phyloP scores from a whole-genome alignment of 2,329 filamentous ascomycete genomes.

The Diplodia intermedia region DNA sequence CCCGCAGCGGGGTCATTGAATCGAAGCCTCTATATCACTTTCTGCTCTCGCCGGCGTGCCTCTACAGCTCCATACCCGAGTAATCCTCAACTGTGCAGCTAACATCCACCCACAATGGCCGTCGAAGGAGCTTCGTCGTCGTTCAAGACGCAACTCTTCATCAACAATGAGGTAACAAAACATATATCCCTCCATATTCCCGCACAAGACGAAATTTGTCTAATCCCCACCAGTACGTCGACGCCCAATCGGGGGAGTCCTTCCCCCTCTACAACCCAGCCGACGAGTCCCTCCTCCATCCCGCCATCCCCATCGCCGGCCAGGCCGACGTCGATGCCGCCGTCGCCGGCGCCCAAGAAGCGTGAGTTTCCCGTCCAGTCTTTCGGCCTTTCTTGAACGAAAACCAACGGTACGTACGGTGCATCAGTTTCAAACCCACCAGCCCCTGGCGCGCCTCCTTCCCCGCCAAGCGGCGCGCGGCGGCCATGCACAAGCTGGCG shows the following conservation, averaged over 20 bases:
- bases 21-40: neutral
- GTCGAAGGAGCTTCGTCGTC: neutral
- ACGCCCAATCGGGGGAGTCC: conserved; percentile 38
- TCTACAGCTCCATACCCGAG: neutral
- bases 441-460: conserved; percentile 37
- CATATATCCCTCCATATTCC: too few species aligned
- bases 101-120: neutral
- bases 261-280: conserved; percentile 40
- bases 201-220: neutral
- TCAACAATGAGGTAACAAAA: conserved; percentile 41
- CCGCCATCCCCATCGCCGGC: conserved; percentile 38
- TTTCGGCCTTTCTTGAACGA: neutral
- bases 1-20: conserved; percentile 8
- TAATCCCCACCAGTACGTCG: conserved; percentile 38
- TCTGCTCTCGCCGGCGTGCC: neutral
- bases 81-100: neutral
- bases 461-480: conserved; percentile 38
- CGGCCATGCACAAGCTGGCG: conserved; percentile 38
- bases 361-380: conserved; percentile 33
- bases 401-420: too few species aligned
- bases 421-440: conserved; percentile 16
- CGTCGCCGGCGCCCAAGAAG: conserved; percentile 39
- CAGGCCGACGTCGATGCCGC: conserved; percentile 41
- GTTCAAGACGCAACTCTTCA: conserved; percentile 37
- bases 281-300: conserved; percentile 39